Evolutionary conservation across 805 yeast genomes (phyloP), one percentile per base, ranked within the genome.

Genomic region (Ogataea neopini): DNA sequence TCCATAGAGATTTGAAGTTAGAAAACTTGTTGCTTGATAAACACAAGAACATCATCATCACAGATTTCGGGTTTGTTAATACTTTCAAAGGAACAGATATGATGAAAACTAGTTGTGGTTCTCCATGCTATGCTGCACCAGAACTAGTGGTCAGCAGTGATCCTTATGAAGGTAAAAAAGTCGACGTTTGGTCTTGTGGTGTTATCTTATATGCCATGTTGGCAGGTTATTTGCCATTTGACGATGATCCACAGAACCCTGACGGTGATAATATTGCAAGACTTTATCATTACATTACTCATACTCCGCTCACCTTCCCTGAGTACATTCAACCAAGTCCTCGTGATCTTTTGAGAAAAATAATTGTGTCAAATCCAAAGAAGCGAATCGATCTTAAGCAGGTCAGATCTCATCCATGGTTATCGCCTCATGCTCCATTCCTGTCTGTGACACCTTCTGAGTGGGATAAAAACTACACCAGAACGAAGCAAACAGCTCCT

Each of bases 81-180:
- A 84, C 92, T 23, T 94, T 84, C 69, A 70, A 69, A 29, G 76
- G 75, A 17, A 77, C 76, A 54, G 96, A 89, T 64, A 71, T 88
- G 38, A 94, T 92, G 98, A 84, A 83, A 63, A 92, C 98, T 1
- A 81, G 91, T 30, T 92, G 99, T 67, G 99, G 99, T 1, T 88
- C 96, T 2, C 99, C 99, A 1, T 92, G 99, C 66, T 92, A 92
- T 67, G 99, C 99, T 0, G 99, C 99, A 1, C 99, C 99, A 0
- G 99, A 94, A 64, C 71, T 94, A 48, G 99, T 94, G 3, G 84
- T 90, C 25, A 85, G 92, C 10, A 88, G 83, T 53, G 79, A 83
- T 45, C 90, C 96, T 13, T 94, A 94, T 64, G 89, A 87, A 56
- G 97, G 96, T 18, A 79, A 89, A 52, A 90, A 89, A 67, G 97